These are phyloP conservation scores for Cajanus cajan DNA, from an alignment of 306 rosid species.

Conservation along the genomic window DNA sequence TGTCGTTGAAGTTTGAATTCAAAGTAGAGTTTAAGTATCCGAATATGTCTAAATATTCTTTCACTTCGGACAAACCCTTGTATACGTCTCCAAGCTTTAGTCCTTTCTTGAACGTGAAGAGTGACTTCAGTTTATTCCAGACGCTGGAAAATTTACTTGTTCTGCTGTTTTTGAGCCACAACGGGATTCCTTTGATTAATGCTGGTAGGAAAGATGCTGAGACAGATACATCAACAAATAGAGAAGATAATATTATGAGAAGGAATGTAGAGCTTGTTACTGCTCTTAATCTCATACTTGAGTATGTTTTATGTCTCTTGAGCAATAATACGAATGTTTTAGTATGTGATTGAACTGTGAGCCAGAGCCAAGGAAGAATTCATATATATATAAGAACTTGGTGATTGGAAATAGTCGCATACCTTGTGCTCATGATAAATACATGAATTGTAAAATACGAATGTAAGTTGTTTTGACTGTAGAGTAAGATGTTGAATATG, in stretches of 20 bases:
- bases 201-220: background rate
- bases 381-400: background rate
- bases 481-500: too few relatives aligned
- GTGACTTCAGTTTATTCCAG: background rate
- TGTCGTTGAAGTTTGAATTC: background rate
- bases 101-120: background rate
- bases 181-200: background rate
- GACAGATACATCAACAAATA: background rate
- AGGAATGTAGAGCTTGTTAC: background rate
- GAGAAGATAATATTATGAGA: background rate
- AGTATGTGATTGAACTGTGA: background rate
- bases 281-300: background rate
- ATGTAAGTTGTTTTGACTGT: too few relatives aligned
- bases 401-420: background rate
- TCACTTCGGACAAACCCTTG: background rate
- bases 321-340: too few relatives aligned
- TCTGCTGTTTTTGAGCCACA: background rate
- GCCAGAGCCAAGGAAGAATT: background rate
- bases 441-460: background rate
- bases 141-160: background rate
- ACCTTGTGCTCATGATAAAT: background rate
- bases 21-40: background rate
- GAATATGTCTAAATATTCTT: background rate
- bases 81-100: background rate
- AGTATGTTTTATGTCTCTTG: background rate